Base-by-base conservation (phyloP, 495 filamentous ascomycete species). In the Aspergillus coremiiformis region DNA sequence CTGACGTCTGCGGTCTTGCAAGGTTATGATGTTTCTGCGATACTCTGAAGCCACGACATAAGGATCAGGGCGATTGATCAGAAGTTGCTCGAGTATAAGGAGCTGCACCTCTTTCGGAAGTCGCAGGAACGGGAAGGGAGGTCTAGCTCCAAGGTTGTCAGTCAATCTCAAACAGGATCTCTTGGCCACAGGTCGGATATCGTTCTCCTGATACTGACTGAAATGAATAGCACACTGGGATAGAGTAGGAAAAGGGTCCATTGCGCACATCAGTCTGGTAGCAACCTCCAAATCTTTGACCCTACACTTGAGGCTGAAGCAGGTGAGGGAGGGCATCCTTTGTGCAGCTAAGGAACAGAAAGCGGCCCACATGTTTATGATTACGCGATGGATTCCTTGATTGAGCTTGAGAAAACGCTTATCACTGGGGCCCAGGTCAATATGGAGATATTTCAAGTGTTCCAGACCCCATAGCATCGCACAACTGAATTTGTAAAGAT, bases 21-120 rank as follows among this genome's bases (percentile, higher is more conserved):
- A 46, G 11, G 43, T 47, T 10, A 63, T 37, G 41, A 63, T 42
- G 4, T 49, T 51, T 4, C 30, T 9, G 12, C 41, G 29, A 26
- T 45, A 45, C 5, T 55, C 47, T 1, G 51, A 19, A 9, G 35
- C 12, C 14, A 39, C 42, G 20, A 64, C 32, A 39, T 35, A 58
- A 1, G 60, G 52, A 35, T 62, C 62, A 3, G 33, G 33, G 19
- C 53, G 54, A 35, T 51, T 44, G 23, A 52, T 45, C 21, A 67
- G 39, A 12, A 60, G 30, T 26, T 58, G 24, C 23, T 65, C 56
- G 5, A 65, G 55, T 33, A 67, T 42, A 48, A 63, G 47, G 20
- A 57, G 46, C 44, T 67, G 62, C 14, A 67, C 47, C 43, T 67
- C 65, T 27, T 57, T 58, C 7, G 65, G 65, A n/a, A 67, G 56